Base-by-base conservation (phyloP, 805 yeast species). In the Candida vartiovaarae region DNA sequence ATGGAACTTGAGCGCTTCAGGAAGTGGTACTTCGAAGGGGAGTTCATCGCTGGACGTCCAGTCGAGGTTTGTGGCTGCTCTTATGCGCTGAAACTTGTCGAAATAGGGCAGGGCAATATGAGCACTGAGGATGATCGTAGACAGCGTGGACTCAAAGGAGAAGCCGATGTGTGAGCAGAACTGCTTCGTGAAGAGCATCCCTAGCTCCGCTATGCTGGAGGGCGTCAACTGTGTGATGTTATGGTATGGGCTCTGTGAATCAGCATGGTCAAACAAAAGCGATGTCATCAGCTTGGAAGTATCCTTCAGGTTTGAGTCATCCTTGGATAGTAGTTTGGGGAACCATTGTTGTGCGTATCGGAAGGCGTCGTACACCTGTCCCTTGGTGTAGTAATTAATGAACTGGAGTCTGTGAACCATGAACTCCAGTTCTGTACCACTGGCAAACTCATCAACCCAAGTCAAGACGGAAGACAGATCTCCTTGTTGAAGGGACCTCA, bases 11-110 rank as follows among this genome's bases (percentile, higher is more conserved):
- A 79, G 59, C 25, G 62, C 61, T 0, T 61, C 59, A 1, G 89
- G 88, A 23, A 82, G 60, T 29, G 68, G 67, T 23, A 79, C 72
- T 49, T 76, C 84, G 41, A 80, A 78, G 3, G 86, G 85, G 15
- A 82, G 56, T 59, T 82, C 88, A 52, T 76, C 68, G 30, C 63
- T 59, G 0, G 80, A 69, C 1, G 80, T 69, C 84, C 84, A 79
- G 41, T 71, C 75, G 3, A 76, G 60, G 32, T 60, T 61, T 6
- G 63, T 63, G 27, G 63, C 57, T 10, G 59, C 57, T 61, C 64
- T 68, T 31, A 74, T 61, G 34, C 62, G 63, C 37, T 71, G 68
- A 50, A 72, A 72, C 54, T 78, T 79, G 38, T 73, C 62, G 41
- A 77, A 70, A 39, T 59, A 66, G 23, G 82, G 83, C 39, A 78